Conservation (phyloP, 371 early-diverging fungal genomes). For the Syncephalastrum contaminatum region DNA sequence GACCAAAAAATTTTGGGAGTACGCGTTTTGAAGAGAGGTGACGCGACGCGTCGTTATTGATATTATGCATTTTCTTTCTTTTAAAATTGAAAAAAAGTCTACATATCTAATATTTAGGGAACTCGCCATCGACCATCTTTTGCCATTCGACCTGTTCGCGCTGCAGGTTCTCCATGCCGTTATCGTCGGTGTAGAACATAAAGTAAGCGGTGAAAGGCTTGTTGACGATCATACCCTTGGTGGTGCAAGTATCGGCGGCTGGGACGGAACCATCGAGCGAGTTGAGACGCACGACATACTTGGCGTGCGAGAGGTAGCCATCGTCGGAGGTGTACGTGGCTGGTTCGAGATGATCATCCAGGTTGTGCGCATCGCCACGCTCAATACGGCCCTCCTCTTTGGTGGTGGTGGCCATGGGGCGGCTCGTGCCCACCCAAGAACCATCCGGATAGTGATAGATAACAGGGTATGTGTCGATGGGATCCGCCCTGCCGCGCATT, state of each 20-base stretch:
- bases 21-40: background rate
- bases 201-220: constrained; percentile 43
- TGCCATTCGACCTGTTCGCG: constrained; percentile 26
- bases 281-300: constrained; percentile 34
- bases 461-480: constrained; percentile 28
- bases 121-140: constrained; percentile 17
- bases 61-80: constrained; percentile 2
- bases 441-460: constrained; percentile 40
- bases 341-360: constrained; percentile 38
- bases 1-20: background rate
- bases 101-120: too few species aligned
- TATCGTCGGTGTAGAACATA: constrained; percentile 32
- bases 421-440: constrained; percentile 36
- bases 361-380: constrained; percentile 28
- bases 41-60: background rate
- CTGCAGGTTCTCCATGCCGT: constrained; percentile 19
- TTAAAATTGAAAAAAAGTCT: background rate
- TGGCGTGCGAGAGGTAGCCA: constrained; percentile 42
- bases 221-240: constrained; percentile 32
- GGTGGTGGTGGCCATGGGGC: constrained; percentile 34
- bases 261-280: constrained; percentile 32
- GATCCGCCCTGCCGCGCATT: constrained; percentile 26
- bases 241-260: constrained; percentile 24
- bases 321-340: constrained; percentile 24
- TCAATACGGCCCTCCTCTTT: constrained; percentile 33